Evolutionary conservation across 495 filamentous ascomycete genomes (phyloP).

Genomic region (Aspergillus baeticus): DNA sequence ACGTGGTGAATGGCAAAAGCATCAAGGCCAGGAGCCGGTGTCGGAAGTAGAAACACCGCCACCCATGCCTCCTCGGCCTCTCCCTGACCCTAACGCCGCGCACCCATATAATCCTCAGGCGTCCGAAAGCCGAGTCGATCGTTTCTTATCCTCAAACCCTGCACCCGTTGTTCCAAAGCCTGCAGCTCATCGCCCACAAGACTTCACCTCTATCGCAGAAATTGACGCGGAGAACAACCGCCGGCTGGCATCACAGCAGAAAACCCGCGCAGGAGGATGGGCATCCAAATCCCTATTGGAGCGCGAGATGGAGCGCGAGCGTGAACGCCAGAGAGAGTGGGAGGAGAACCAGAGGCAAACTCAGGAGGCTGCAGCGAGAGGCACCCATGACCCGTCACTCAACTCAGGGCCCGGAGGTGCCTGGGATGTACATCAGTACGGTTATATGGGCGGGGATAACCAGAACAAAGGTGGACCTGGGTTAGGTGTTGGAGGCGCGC

Average conservation of each 20-base stretch:
- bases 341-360: conserved; percentile 83
- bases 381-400: conserved; percentile 39
- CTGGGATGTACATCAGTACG: conserved; percentile 90
- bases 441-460: conserved; percentile 79
- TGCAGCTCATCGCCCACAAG: conserved; percentile 41
- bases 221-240: conserved; percentile 69
- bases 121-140: conserved; percentile 40
- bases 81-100: conserved; percentile 51
- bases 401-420: conserved; percentile 59
- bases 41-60: conserved; percentile 21
- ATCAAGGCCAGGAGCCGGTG: conserved; percentile 43
- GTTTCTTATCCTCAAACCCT: conserved; percentile 52
- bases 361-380: conserved; percentile 49
- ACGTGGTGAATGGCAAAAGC: conserved; percentile 64
- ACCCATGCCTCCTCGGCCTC: conserved; percentile 37
- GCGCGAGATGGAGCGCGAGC: conserved; percentile 93
- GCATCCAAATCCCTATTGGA: conserved; percentile 81
- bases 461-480: conserved; percentile 73
- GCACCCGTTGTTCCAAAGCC: conserved; percentile 39
- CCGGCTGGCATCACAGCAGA: conserved; percentile 58
- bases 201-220: conserved; percentile 64
- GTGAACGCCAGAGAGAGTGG: conserved; percentile 92
- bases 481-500: conserved; percentile 64
- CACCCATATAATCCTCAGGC: conserved; percentile 23
- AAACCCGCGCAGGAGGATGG: conserved; percentile 74